Evolutionary conservation across 1,284 basidiomycete genomes (phyloP).

Genomic region (Ustilago cynodontis): DNA sequence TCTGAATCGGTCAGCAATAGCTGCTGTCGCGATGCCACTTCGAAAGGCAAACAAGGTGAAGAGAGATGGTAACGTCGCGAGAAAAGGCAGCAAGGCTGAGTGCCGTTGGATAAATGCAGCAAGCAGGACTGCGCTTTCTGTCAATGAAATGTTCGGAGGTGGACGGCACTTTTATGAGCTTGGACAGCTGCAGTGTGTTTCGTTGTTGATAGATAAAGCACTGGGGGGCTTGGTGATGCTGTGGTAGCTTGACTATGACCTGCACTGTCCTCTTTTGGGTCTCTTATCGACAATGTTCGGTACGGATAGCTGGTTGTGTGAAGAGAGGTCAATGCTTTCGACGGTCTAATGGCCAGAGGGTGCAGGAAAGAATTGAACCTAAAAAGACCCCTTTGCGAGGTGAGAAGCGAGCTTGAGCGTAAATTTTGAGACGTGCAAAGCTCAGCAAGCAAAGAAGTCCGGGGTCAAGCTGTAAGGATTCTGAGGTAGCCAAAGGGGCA

Average conservation of each 20-base stretch:
- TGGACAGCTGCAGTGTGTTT: not conserved
- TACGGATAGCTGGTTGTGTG: slow-evolving; percentile 9
- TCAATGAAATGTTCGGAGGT: not conserved
- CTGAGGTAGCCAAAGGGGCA: not conserved
- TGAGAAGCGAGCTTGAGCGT: not conserved
- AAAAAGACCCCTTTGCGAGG: not conserved
- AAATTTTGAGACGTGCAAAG: not conserved
- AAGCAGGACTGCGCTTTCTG: not conserved
- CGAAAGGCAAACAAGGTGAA: not conserved
- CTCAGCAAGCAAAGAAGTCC: not conserved
- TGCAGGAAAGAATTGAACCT: not conserved
- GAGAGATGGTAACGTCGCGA: not conserved
- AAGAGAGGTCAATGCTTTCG: not conserved
- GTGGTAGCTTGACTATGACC: not conserved
- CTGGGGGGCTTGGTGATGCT: not conserved
- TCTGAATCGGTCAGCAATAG: not conserved
- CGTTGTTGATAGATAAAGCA: not conserved
- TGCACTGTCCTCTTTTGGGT: not conserved
- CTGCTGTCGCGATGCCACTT: not conserved
- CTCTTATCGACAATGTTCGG: not conserved
- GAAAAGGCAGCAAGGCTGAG: not conserved
- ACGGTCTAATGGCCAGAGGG: not conserved
- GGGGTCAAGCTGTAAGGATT: not conserved
- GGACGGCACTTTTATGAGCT: not conserved
- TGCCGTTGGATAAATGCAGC: not conserved